Base-by-base conservation (phyloP, 1,284 basidiomycete genomes). In the Moesziomyces parantarcticus region DNA sequence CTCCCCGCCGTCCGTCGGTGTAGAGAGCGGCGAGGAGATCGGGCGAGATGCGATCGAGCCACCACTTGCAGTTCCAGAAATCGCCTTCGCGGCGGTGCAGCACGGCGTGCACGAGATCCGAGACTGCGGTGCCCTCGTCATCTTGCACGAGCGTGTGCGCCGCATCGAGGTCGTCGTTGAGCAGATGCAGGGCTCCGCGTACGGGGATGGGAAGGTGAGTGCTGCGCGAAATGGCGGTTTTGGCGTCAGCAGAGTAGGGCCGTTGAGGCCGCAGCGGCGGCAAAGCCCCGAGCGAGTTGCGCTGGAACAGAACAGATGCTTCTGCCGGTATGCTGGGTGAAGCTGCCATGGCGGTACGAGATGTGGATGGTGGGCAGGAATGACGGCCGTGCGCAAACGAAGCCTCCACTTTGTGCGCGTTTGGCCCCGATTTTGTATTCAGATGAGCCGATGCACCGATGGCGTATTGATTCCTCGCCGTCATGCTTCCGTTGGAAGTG, bases 61-160 rank as follows among this genome's bases (percentile, higher is more conserved):
- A 78, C 68, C 69, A 76, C 49, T 76, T 78, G 5, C 61, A 69
- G 61, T 78, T 78, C 74, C 76, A 76, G 29, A 64, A 78, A 34
- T 78, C 76, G 5, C 55, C 71, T 44, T 78, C 76, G 3, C 76
- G 43, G 1, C 76, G 65, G 41, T 78, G 76, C 39, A 78, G 47
- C 22, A 74, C 61, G n/a, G 76, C 62, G 23, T 78, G 76, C 55
- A 72, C 58, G 29, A 74, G 40, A 43, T 76, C 62, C 5, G 60
- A 76, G 32, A 68, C 51, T 14, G 29, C 21, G 29, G 65, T 65
- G 5, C n/a, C 20, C 10, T 77, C 77, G 49, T 79, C 66, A 36
- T 66, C 50, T 26, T 79, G 77, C 0, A 58, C 75, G 1, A 79
- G 48, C 1, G 58, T 52, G 32, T 75, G 75, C 1, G 77, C 77